Evolutionary conservation across 257 asterid genomes (phyloP), one percentile per base, ranked within the genome.

Genomic region (Penstemon eatonii): DNA sequence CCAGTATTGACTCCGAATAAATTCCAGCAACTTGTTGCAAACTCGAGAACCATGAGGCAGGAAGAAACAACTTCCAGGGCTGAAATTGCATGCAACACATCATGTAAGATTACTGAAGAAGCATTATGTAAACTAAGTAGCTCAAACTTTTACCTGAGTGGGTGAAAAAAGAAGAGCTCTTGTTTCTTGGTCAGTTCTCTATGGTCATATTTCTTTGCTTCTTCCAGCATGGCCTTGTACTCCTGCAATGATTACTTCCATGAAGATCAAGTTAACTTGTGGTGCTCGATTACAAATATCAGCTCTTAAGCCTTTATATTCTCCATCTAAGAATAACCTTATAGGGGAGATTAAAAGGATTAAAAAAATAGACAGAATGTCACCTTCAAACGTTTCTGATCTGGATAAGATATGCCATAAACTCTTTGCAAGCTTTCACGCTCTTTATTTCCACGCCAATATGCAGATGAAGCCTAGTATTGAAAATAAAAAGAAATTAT

Each of bases 391-490:
- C 88, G 95, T 74, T 91, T 94, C 78, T 86, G 93, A 58, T 94
- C 99, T 4, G 89, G 93, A 76, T 69, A 94, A 52, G 99, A 94
- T 82, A 94, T 94, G 58, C 99, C 98, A 77, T 94, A 94, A 42
- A 94, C 98, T 81, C 99, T 87, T 81, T 94, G 99, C 90, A 94
- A 73, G 89, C 97, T 94, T 79, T 94, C 99, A 54, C 98, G 96
- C 65, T 87, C 95, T 80, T 87, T 89, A 66, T 91, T 84, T 65
- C 96, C 99, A 50, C 97, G 96, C 98, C 99, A 91, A 82, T 91
- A 89, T 12, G 99, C 98, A 13, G 99, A 91, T 52, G 99, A 94
- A 54, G 99, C 96, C 99, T 94, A 71, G n/a, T n/a, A 63, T 41
- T 63, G 47, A 73, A 53, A 67, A 66, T 50, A 13, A 39, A 43